phyloP scores from a whole-genome alignment of 2,329 filamentous ascomycete genomes.

The Penicillium sp. region DNA sequence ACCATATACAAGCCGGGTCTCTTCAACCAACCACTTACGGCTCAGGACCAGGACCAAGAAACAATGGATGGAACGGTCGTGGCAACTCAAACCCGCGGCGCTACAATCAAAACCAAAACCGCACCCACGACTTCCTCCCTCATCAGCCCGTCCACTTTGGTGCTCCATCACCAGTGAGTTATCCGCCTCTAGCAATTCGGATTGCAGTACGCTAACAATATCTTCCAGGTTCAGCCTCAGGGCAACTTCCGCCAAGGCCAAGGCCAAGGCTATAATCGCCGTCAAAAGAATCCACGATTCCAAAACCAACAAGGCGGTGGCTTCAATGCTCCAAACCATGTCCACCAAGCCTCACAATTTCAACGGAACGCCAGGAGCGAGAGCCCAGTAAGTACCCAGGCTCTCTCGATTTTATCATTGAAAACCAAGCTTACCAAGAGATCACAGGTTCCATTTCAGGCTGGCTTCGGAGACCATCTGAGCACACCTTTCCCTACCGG shows the following conservation, averaged over 20 bases:
- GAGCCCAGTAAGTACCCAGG: neutral
- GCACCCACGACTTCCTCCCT: neutral
- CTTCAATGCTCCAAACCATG: neutral
- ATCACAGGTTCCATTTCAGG: neutral
- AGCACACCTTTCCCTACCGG: neutral
- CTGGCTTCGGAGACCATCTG: neutral
- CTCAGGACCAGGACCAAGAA: conserved; percentile 8
- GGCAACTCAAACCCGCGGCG: neutral
- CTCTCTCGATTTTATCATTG: too few relatives aligned
- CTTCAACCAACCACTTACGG: conserved; percentile 9
- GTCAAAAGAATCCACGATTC: neutral
- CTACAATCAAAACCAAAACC: neutral
- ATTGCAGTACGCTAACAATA: neutral
- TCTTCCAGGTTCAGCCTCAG: neutral
- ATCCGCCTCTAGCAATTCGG: neutral
- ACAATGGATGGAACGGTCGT: conserved; percentile 4
- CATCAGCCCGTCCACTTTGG: neutral
- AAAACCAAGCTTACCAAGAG: too few relatives aligned
- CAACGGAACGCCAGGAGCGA: neutral
- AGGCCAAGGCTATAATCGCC: neutral
- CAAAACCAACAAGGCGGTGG: neutral
- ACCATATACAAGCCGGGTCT: conserved; percentile 6
- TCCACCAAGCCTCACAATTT: neutral
- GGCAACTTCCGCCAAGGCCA: neutral
- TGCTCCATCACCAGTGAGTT: neutral